These are phyloP conservation scores for Gaeumannomyces tritici DNA, from an alignment of 2,329 filamentous ascomycete species.

Conservation along the genomic window DNA sequence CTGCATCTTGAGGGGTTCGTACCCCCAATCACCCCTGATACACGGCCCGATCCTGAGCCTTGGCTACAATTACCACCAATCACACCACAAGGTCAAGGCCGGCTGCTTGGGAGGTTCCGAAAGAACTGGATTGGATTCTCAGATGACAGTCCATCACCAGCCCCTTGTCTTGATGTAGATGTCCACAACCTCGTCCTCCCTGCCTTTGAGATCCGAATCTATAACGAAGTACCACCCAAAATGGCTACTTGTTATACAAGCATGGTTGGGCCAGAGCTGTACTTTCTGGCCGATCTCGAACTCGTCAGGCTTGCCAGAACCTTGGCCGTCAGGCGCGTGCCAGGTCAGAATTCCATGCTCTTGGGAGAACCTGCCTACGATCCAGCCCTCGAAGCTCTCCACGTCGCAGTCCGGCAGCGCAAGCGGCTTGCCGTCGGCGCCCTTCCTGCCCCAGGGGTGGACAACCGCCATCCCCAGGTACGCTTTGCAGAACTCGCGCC, in stretches of 20 bases:
- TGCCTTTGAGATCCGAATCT: constrained; percentile 46
- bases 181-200: constrained; percentile 58
- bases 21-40: neutral
- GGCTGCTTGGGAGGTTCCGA: too few species aligned
- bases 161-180: constrained; percentile 65
- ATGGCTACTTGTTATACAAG: constrained; percentile 64
- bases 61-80: neutral
- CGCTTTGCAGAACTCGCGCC: constrained; percentile 59
- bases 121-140: neutral
- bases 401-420: constrained; percentile 24
- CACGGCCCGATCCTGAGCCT: neutral
- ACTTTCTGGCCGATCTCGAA: constrained; percentile 57
- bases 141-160: constrained; percentile 38
- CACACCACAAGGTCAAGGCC: neutral
- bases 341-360: constrained; percentile 68
- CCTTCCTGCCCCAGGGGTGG: constrained; percentile 41
- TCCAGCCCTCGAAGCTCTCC: constrained; percentile 40
- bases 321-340: constrained; percentile 20
- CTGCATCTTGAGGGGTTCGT: too few species aligned
- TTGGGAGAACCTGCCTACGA: constrained; percentile 63
- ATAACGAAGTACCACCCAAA: constrained; percentile 68
- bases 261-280: constrained; percentile 70
- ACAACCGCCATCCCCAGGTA: constrained; percentile 66
- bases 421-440: neutral
- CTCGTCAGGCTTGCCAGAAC: constrained; percentile 16